Evolutionary conservation across 768 basidiomycete species (phyloP).

Genomic region (Lactarius quietus): DNA sequence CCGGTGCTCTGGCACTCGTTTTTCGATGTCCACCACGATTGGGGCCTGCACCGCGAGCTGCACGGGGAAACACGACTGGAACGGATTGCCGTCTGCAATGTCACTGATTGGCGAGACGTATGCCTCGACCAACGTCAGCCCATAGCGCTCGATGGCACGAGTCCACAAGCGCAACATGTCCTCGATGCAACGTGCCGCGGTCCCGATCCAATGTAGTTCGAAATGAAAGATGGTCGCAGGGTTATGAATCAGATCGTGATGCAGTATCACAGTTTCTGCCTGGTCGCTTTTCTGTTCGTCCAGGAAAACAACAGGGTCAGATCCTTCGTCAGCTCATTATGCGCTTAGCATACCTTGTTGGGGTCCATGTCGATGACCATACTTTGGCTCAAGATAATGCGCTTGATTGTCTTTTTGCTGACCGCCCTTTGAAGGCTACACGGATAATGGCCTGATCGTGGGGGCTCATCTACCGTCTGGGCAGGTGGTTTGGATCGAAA

Average conservation of each 20-base stretch:
- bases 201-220: slow-evolving; percentile 95
- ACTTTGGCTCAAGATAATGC: slow-evolving; percentile 78
- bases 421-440: slow-evolving; percentile 37
- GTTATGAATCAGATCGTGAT: slow-evolving; percentile 95
- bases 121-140: slow-evolving; percentile 88
- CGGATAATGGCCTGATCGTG: slow-evolving; percentile 32
- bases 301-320: neutral
- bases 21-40: slow-evolving; percentile 59
- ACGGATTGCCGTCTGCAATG: slow-evolving; percentile 79
- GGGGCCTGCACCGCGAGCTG: slow-evolving; percentile 76
- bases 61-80: slow-evolving; percentile 87
- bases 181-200: slow-evolving; percentile 88
- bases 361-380: slow-evolving; percentile 88
- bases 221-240: slow-evolving; percentile 95
- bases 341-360: slow-evolving; percentile 49
- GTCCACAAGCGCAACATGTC: slow-evolving; percentile 82
- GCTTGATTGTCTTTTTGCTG: slow-evolving; percentile 49
- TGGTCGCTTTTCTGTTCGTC: slow-evolving; percentile 70
- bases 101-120: slow-evolving; percentile 91
- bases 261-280: slow-evolving; percentile 83
- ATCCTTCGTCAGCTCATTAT: no score
- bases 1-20: slow-evolving; percentile 62
- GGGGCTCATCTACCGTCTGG: slow-evolving; percentile 3
- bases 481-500: slow-evolving; percentile 49
- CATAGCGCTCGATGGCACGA: slow-evolving; percentile 80